Evolutionary conservation across 2,329 filamentous ascomycete genomes (phyloP).

Genomic region (Fusarium sp.): DNA sequence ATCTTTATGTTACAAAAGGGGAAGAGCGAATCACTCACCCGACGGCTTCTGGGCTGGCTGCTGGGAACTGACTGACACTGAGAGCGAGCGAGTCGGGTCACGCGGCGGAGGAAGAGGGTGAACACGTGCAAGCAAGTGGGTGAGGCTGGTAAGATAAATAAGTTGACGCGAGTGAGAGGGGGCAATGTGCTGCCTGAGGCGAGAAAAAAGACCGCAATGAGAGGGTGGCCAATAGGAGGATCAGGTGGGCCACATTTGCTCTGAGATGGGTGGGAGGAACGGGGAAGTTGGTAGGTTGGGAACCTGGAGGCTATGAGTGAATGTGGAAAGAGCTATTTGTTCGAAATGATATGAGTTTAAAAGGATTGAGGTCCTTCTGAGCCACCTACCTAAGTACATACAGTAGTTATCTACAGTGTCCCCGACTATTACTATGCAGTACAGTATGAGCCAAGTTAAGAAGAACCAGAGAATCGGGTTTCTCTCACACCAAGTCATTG

Average conservation of each 20-base stretch:
- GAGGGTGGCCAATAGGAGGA: conserved; percentile 38
- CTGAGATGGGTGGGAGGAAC: conserved; percentile 31
- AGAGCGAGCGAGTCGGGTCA: conserved; percentile 53
- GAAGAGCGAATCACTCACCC: conserved; percentile 29
- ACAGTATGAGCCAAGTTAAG: no score
- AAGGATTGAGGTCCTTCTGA: neutral
- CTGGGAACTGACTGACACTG: conserved; percentile 36
- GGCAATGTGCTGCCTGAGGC: conserved; percentile 44
- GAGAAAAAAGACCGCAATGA: conserved; percentile 17
- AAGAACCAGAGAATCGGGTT: neutral
- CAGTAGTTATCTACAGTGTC: neutral
- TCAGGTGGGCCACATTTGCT: conserved; percentile 42
- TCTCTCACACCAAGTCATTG: neutral
- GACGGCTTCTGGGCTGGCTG: conserved; percentile 29
- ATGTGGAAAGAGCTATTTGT: conserved; percentile 22
- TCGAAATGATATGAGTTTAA: neutral
- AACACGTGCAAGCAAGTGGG: conserved; percentile 59
- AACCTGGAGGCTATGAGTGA: conserved; percentile 20
- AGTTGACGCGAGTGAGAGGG: conserved; percentile 34
- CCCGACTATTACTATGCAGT: no score
- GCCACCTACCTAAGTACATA: neutral
- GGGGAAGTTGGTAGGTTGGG: conserved; percentile 12
- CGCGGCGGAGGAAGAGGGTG: conserved; percentile 55
- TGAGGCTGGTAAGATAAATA: conserved; percentile 56
- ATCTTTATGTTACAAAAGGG: conserved; percentile 51